Evolutionary conservation across 2,329 filamentous ascomycete genomes (phyloP), one percentile per base, ranked within the genome.

Genomic region (Cercospora sp.): DNA sequence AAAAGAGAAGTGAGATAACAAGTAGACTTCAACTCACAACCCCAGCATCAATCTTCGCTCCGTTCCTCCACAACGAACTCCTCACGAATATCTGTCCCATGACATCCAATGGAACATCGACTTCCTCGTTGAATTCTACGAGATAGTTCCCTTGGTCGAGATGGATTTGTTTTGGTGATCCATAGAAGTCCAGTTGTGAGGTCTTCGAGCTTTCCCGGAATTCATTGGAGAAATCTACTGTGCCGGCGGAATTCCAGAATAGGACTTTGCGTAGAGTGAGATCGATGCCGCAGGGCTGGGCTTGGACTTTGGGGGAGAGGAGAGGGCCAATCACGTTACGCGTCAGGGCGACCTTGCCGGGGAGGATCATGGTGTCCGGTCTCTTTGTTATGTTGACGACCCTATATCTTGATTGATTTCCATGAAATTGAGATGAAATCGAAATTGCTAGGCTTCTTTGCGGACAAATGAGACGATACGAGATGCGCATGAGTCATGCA

Each of bases 111-210:
- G 81, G 81, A 20, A 82, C 75, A 3, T 74, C 63, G 20, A 82
- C 78, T 0, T 72, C 77, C 67, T 83, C 81, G 60, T 82, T 82
- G 73, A 82, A 81, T 8, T 80, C 78, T 28, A 80, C 71, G 9
- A 80, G 68, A 63, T 82, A 83, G 1, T 78, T 71, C 0, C 80
- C 80, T 5, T 13, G 3, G 2, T 30, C 5, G 5, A 71, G 68
- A 42, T 61, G 51, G 5, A 68, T 57, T 12, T 42, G 23, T 18
- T 63, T 62, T 5, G 40, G 20, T 1, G 12, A 51, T 12, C 13
- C 63, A 2, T 18, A 30, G 36, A 68, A 72, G 12, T 20, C 18
- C 2, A 72, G 23, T 5, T 28, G 33, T 12, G 63, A 55, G 2
- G 65, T 65, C 13, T 64, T 63, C 9, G 67, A 58, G 2, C 28